Conservation (phyloP, 345 rosid genomes). For the Aquilaria malaccensis region DNA sequence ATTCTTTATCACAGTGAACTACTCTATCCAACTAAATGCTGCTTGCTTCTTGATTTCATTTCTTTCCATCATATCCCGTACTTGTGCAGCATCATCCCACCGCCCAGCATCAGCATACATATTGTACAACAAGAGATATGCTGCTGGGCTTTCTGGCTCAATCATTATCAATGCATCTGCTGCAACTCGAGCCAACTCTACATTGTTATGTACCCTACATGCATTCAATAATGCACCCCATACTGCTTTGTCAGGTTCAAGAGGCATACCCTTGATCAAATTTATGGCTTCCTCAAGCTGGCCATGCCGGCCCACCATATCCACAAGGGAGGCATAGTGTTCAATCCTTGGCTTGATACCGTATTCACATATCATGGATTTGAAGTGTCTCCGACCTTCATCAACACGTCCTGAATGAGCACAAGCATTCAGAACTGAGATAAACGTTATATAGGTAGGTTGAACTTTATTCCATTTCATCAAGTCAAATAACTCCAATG, state of each 20-base stretch:
- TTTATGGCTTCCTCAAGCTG: conserved; percentile 15
- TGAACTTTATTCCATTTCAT: conserved; percentile 13
- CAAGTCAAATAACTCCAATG: conserved; percentile 10
- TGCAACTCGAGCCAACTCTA: conserved; percentile 16
- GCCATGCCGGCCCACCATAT: conserved; percentile 12
- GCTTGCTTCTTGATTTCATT: conserved; percentile 8
- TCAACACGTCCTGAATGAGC: conserved; percentile 10
- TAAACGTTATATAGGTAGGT: conserved; percentile 14
- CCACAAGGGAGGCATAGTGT: conserved; percentile 14
- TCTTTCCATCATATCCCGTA: conserved; percentile 15
- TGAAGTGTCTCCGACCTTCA: conserved; percentile 14
- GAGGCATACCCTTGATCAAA: conserved; percentile 13
- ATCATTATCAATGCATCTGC: conserved; percentile 14
- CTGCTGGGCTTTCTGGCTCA: conserved; percentile 14
- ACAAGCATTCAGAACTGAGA: conserved; percentile 15
- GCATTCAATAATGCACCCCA: conserved; percentile 12
- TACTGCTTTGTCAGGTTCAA: conserved; percentile 13
- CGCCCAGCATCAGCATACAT: conserved; percentile 10
- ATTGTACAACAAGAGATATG: conserved; percentile 11
- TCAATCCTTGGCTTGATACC: conserved; percentile 12
- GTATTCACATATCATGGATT: conserved; percentile 10
- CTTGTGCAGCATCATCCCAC: conserved; percentile 13
- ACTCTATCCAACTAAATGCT: conserved; percentile 7
- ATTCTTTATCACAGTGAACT: too few relatives aligned
- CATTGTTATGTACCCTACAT: conserved; percentile 14